Percentiles rank a stretch among this genome's conserved stretches.
phyloP scores from a whole-genome alignment of 176 grass and related monocot species.

The Areca catechu region DNA sequence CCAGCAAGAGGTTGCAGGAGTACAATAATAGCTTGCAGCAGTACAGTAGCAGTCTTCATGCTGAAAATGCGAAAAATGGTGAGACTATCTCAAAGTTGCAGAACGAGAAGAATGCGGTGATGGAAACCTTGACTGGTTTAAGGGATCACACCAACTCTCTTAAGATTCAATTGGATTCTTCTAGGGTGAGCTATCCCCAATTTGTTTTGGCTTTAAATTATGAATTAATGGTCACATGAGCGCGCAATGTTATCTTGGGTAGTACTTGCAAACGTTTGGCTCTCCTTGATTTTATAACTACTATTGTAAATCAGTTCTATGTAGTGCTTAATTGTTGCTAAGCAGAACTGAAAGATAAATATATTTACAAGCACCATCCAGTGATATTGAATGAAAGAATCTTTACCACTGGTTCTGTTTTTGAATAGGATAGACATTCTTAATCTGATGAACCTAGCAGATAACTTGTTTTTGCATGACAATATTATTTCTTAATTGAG shows the following conservation, averaged over 20 bases:
- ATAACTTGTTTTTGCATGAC: too few species aligned
- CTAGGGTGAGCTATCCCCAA: constrained; percentile 4
- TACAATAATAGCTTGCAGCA: constrained; percentile 26
- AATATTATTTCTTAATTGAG: too few species aligned
- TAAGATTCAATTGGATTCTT: constrained; percentile 23
- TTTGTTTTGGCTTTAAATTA: not conserved
- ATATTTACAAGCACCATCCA: too few species aligned
- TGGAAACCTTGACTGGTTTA: constrained; percentile 18
- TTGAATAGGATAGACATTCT: too few species aligned
- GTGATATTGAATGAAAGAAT: too few species aligned
- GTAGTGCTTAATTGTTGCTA: too few species aligned
- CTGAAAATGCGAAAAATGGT: constrained; percentile 12
- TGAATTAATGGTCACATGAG: not conserved
- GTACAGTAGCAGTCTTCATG: constrained; percentile 25
- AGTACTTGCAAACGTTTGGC: not conserved
- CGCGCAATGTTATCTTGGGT: not conserved
- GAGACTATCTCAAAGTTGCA: constrained; percentile 19
- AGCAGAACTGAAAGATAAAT: too few species aligned
- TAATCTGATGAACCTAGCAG: too few species aligned
- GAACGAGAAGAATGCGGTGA: constrained; percentile 22
- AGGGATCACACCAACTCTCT: constrained; percentile 14
- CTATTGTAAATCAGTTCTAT: too few species aligned
- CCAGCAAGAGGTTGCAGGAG: constrained; percentile 20
- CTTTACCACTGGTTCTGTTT: too few species aligned
- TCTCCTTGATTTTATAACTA: too few species aligned